Evolutionary conservation across 2,329 filamentous ascomycete species (phyloP), one percentile per base, ranked within the genome.

Genomic region (Colletotrichum shisoi): DNA sequence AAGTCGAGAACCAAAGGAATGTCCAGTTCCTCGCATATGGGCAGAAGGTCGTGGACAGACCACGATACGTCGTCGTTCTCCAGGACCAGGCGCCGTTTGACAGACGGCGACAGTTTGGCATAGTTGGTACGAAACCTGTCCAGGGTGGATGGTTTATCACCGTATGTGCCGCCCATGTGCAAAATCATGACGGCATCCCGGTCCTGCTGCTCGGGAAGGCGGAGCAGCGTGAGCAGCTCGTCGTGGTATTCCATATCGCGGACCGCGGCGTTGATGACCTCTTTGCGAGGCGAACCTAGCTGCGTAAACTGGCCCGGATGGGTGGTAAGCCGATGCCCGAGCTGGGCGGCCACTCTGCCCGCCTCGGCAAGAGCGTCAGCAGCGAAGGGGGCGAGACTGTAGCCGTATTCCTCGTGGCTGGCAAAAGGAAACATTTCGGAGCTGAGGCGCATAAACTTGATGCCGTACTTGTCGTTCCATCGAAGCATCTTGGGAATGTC

Each of bases 371-470:
- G 82, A 0, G 86, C 88, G 15, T 93, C 89, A 0, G 91, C 87
- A 0, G 94, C 94, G 75, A 97, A 97, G 0, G 91, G 90, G 0
- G 88, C 89, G 13, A 98, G 83, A 71, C 87, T 90, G 77, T 98
- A 98, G 0, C 94, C 94, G 71, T 96, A 90, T 69, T 92, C 90
- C 27, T 86, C 85, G 73, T 98, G 94, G 70, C 92, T 96, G 1
- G 94, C 94, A 76, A 97, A 97, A 0, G 94, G 94, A 71, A 98
- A 98, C 91, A 97, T 97, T 72, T 97, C 94, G 62, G 92, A 96
- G 71, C 92, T 96, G 21, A 98, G 82, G 1, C 94, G 87, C 86
- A 98, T 87, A 76, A 98, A 97, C 71, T 89, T 94, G 78, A 98
- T 98, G 45, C 90, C 89, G 71, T 94, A 97, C 71, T 88, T 91